Conservation (phyloP, 306 rosid genomes). For the Chamaecrista fasciculata region DNA sequence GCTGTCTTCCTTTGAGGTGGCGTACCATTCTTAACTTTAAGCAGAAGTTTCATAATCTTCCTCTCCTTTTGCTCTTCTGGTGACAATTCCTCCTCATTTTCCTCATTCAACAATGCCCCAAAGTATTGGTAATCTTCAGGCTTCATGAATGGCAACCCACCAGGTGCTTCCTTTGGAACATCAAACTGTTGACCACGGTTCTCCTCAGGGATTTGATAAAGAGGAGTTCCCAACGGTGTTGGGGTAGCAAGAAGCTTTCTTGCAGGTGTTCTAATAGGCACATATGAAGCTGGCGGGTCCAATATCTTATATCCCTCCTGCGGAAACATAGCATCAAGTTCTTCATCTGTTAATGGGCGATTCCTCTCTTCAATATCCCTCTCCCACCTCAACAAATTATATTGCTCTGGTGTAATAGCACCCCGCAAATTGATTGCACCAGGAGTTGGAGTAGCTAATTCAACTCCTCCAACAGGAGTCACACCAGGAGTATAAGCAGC, state of each 20-base stretch:
- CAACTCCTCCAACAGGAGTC: slow-evolving; percentile 72
- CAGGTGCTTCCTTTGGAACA: slow-evolving; percentile 68
- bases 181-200: slow-evolving; percentile 80
- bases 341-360: slow-evolving; percentile 71
- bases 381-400: slow-evolving; percentile 75
- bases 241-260: slow-evolving; percentile 74
- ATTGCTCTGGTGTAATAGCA: slow-evolving; percentile 67
- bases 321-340: slow-evolving; percentile 75
- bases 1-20: slow-evolving; percentile 82
- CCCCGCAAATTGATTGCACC: slow-evolving; percentile 54
- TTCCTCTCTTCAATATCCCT: slow-evolving; percentile 80
- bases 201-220: slow-evolving; percentile 69
- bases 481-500: slow-evolving; percentile 70
- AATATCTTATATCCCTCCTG: slow-evolving; percentile 72
- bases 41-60: slow-evolving; percentile 78
- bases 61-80: slow-evolving; percentile 78
- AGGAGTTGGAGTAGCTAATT: slow-evolving; percentile 65
- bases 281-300: slow-evolving; percentile 65
- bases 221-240: slow-evolving; percentile 68
- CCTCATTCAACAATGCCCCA: slow-evolving; percentile 69
- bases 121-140: slow-evolving; percentile 81
- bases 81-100: slow-evolving; percentile 65
- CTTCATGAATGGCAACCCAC: slow-evolving; percentile 76
- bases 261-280: slow-evolving; percentile 73
- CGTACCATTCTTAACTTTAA: slow-evolving; percentile 73